Percentiles rank a stretch among this genome's conserved stretches.
phyloP scores from a whole-genome alignment of 2,329 filamentous ascomycete species.

The Albifimbria verrucaria region DNA sequence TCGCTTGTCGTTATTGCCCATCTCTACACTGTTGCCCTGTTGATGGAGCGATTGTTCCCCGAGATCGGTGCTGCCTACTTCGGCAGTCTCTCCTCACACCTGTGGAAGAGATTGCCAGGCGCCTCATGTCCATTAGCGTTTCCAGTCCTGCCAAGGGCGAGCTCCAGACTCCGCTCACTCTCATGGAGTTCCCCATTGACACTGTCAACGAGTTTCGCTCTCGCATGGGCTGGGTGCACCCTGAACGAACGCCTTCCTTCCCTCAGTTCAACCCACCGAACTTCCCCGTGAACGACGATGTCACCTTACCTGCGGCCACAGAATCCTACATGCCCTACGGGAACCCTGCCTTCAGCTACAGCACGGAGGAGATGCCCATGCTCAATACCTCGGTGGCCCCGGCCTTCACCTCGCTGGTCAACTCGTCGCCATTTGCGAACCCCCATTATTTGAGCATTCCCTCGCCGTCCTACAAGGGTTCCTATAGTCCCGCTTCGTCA shows the following conservation, averaged over 20 bases:
- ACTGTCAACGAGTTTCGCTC: conserved; percentile 66
- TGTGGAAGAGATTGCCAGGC: conserved; percentile 80
- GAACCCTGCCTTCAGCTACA: conserved; percentile 61
- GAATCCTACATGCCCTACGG: conserved; percentile 50
- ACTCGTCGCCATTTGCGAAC: conserved; percentile 52
- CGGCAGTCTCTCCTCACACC: conserved; percentile 75
- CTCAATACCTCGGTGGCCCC: conserved; percentile 41
- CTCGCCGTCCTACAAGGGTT: conserved; percentile 56
- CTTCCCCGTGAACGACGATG: conserved; percentile 47
- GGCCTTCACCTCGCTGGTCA: conserved; percentile 51
- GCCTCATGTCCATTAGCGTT: conserved; percentile 67
- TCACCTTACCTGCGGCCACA: conserved; percentile 36
- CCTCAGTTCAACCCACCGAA: conserved; percentile 57
- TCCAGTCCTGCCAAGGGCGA: conserved; percentile 54
- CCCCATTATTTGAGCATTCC: conserved; percentile 61
- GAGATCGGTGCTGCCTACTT: conserved; percentile 89
- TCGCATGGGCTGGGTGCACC: conserved; percentile 65
- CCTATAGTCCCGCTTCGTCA: conserved; percentile 61
- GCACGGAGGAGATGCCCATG: conserved; percentile 58
- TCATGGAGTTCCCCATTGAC: conserved; percentile 72
- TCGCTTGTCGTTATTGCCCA: conserved; percentile 83
- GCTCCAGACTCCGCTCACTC: conserved; percentile 57
- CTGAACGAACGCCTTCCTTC: conserved; percentile 56
- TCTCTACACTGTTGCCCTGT: conserved; percentile 84
- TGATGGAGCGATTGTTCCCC: conserved; percentile 87